Percentiles rank a stretch among this genome's conserved stretches.
Conservation (phyloP, 495 filamentous ascomycete genomes). For the Neurospora sp. region DNA sequence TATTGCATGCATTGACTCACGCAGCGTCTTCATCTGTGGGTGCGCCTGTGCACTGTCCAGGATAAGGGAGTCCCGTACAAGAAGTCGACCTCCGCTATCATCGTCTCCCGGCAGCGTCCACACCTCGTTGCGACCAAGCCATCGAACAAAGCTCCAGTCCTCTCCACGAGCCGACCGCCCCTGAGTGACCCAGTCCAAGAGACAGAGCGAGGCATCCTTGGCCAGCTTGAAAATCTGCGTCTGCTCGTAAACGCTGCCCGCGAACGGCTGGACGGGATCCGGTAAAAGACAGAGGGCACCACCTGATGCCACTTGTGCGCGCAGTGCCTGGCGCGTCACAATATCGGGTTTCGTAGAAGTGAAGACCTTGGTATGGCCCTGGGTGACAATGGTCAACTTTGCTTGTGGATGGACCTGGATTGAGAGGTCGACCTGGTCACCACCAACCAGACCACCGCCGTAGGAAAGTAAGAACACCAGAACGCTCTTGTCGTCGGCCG, state of each 20-base stretch:
- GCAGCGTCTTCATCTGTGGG: slow-evolving; percentile 29
- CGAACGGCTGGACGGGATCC: slow-evolving; percentile 87
- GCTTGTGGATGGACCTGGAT: slow-evolving; percentile 54
- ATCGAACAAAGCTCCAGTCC: slow-evolving; percentile 69
- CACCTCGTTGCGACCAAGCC: slow-evolving; percentile 78
- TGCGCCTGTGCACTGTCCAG: slow-evolving; percentile 45
- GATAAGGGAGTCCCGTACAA: slow-evolving; percentile 74
- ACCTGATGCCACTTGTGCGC: slow-evolving; percentile 47
- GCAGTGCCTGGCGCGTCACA: slow-evolving; percentile 58
- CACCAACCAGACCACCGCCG: slow-evolving; percentile 82
- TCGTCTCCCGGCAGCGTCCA: slow-evolving; percentile 37
- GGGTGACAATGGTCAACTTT: slow-evolving; percentile 75
- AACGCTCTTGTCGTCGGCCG: slow-evolving; percentile 48
- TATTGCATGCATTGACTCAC: slow-evolving; percentile 51
- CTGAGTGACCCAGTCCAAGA: slow-evolving; percentile 87
- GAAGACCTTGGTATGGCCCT: slow-evolving; percentile 95
- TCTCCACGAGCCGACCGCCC: slow-evolving; percentile 84
- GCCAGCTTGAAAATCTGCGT: slow-evolving; percentile 64
- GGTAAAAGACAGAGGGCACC: slow-evolving; percentile 83
- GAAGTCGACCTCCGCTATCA: slow-evolving; percentile 39
- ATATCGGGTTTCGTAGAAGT: slow-evolving; percentile 49
- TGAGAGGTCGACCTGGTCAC: slow-evolving; percentile 66
- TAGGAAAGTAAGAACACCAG: slow-evolving; percentile 83
- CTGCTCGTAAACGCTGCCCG: slow-evolving; percentile 69
- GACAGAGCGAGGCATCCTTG: slow-evolving; percentile 51